Conservation (phyloP, 495 filamentous ascomycete genomes). For the Talaromyces adpressus region DNA sequence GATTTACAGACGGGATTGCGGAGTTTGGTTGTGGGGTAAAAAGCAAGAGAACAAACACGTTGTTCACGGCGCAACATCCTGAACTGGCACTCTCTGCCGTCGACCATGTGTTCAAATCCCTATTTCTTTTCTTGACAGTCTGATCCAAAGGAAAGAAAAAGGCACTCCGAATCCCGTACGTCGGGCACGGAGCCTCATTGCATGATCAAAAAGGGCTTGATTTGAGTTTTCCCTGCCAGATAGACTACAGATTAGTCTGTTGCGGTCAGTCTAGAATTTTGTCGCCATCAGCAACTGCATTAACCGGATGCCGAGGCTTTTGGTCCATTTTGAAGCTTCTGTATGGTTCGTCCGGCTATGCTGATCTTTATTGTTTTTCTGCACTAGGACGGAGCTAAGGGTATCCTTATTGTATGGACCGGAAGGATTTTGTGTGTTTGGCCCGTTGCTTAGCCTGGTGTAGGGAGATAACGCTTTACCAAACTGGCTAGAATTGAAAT, state of each 20-base stretch:
- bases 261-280: background rate
- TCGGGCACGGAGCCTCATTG: background rate
- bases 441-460: background rate
- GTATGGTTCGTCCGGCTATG: constrained; percentile 1
- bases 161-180: background rate
- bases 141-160: background rate
- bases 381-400: background rate
- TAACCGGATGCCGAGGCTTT: background rate
- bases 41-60: background rate
- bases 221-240: background rate
- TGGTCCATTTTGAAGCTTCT: background rate
- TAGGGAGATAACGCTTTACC: background rate
- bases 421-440: background rate
- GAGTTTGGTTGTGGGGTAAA: background rate
- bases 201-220: background rate
- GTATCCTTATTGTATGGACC: background rate
- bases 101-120: background rate
- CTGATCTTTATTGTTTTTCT: background rate
- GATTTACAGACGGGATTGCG: background rate
- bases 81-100: background rate
- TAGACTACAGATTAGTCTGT: background rate
- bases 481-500: background rate
- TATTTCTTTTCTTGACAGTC: background rate
- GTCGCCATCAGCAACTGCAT: background rate
- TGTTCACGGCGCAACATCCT: background rate